phyloP scores from a whole-genome alignment of 2,329 filamentous ascomycete genomes.

The Sphaerulina vaccinii region DNA sequence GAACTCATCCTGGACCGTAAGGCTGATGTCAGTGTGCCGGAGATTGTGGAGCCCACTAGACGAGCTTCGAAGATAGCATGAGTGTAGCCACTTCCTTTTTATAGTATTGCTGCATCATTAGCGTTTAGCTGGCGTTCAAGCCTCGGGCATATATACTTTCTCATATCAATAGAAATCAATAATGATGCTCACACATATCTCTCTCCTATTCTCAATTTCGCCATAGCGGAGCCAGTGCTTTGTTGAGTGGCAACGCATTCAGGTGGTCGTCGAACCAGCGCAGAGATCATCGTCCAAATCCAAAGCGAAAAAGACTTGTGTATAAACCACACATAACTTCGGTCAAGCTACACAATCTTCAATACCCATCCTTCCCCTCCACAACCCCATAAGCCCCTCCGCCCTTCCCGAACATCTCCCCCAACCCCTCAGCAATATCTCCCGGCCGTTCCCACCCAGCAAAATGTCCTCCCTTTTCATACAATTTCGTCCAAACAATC shows the following conservation, averaged over 20 bases:
- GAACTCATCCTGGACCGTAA: conserved; percentile 24
- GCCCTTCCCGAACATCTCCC: conserved; percentile 23
- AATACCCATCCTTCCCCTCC: conserved; percentile 14
- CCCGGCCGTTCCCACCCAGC: conserved; percentile 47
- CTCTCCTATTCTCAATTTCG: no score
- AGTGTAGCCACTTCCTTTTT: neutral
- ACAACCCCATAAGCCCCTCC: conserved; percentile 21
- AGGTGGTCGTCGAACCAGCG: no score
- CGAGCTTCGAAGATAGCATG: neutral
- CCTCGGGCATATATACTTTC: neutral
- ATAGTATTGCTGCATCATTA: neutral
- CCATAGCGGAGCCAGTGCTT: no score
- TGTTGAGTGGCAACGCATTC: no score
- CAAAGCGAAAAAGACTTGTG: no score
- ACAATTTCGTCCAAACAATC: conserved; percentile 56
- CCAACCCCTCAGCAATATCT: conserved; percentile 19
- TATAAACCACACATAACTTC: no score
- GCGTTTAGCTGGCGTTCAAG: neutral
- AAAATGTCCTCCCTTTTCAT: conserved; percentile 58
- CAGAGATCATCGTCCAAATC: no score
- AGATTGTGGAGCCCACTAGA: conserved; percentile 7
- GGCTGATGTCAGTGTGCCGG: conserved; percentile 12
- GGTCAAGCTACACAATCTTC: no score
- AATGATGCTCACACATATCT: no score
- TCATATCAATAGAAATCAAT: no score